Percentiles rank a stretch among this genome's conserved stretches.
Conservation (phyloP, 208 protist genomes). For the Crithidia acanthocephali region DNA sequence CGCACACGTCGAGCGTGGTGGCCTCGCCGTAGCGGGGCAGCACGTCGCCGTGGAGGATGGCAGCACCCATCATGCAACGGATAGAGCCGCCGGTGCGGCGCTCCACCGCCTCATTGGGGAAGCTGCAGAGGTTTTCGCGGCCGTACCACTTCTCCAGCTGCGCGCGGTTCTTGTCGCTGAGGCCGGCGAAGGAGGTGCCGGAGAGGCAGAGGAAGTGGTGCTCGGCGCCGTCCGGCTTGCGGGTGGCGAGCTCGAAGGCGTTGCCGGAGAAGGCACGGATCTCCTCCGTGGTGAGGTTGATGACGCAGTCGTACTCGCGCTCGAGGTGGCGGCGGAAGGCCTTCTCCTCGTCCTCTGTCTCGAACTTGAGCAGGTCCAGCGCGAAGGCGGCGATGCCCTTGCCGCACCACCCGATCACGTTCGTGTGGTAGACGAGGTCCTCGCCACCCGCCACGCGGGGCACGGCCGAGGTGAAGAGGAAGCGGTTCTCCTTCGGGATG, state of each 20-base stretch:
- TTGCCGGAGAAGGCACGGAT: slow-evolving; percentile 75
- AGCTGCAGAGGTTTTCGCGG: slow-evolving; percentile 60
- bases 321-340: slow-evolving; percentile 71
- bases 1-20: slow-evolving; percentile 49
- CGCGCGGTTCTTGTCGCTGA: slow-evolving; percentile 41
- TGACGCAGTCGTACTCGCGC: slow-evolving; percentile 57
- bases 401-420: slow-evolving; percentile 83
- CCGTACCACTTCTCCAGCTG: slow-evolving; percentile 72
- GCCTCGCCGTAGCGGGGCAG: slow-evolving; percentile 46
- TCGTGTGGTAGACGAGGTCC: slow-evolving; percentile 71
- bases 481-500: slow-evolving; percentile 81
- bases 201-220: slow-evolving; percentile 81
- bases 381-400: slow-evolving; percentile 81
- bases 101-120: slow-evolving; percentile 68
- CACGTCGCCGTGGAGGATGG: slow-evolving; percentile 57
- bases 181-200: slow-evolving; percentile 44
- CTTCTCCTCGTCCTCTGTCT: slow-evolving; percentile 49
- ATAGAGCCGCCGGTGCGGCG: slow-evolving; percentile 70
- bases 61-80: slow-evolving; percentile 51
- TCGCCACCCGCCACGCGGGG: slow-evolving; percentile 40
- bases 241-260: slow-evolving; percentile 61
- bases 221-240: slow-evolving; percentile 39
- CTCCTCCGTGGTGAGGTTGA: slow-evolving; percentile 64
- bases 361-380: slow-evolving; percentile 62
- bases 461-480: slow-evolving; percentile 56